phyloP scores from a whole-genome alignment of 805 yeast species.

The Pichia exigua region DNA sequence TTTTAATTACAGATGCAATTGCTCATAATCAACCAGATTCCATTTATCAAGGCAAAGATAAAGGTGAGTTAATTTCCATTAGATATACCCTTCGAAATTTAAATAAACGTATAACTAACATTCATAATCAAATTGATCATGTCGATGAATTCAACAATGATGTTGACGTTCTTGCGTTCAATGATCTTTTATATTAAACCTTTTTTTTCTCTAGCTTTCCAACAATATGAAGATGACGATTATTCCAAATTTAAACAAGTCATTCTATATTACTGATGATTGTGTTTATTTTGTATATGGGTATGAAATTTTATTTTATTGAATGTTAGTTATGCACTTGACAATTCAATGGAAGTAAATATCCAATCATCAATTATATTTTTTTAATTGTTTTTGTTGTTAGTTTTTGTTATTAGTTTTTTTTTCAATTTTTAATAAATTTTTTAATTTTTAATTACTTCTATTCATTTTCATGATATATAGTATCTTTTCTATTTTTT shows the following conservation, averaged over 20 bases:
- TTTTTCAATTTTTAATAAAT: too few species aligned
- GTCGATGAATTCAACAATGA: slow-evolving; percentile 7
- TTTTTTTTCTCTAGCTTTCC: not conserved
- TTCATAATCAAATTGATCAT: slow-evolving; percentile 11
- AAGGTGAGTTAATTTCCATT: slow-evolving; percentile 13
- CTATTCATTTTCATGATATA: too few species aligned
- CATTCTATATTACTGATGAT: not conserved
- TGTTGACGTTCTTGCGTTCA: slow-evolving; percentile 4
- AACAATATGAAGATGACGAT: not conserved
- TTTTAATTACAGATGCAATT: slow-evolving; percentile 11
- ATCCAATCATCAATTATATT: not conserved
- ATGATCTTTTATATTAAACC: slow-evolving; percentile 8
- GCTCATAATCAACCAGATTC: slow-evolving; percentile 3
- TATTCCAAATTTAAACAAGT: not conserved
- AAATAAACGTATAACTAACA: slow-evolving; percentile 13
- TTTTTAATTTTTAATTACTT: too few species aligned
- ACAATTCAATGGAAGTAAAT: not conserved
- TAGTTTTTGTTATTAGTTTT: not conserved
- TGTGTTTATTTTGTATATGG: not conserved
- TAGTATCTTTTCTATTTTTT: too few species aligned
- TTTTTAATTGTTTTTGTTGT: not conserved
- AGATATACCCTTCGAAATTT: slow-evolving; percentile 5
- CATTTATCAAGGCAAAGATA: slow-evolving; percentile 6
- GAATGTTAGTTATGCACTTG: not conserved
- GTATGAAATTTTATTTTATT: not conserved